Conservation (phyloP, 805 yeast species). For the Priceomyces haplophilus region DNA sequence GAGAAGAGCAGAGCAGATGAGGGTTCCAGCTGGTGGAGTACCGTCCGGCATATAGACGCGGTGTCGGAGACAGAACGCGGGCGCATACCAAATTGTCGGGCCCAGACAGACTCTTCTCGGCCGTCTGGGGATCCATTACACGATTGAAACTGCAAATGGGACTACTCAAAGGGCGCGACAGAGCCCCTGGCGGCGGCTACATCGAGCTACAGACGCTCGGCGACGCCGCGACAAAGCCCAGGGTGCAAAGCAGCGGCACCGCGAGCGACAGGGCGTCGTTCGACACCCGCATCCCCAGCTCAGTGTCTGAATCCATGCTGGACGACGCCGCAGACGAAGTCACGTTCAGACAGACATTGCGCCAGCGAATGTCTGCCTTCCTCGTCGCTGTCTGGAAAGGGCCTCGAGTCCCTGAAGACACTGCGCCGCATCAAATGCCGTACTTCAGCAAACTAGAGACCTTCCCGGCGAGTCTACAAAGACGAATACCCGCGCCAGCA, state of each 20-base stretch:
- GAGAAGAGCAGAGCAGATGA: too few relatives aligned
- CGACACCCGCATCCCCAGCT: background rate
- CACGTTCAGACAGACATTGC: background rate
- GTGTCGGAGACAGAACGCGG: too few relatives aligned
- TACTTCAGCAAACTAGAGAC: slow-evolving; percentile 27
- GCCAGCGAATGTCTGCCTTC: slow-evolving; percentile 10
- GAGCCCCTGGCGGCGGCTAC: background rate
- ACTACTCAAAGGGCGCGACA: too few relatives aligned
- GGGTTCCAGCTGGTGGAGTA: too few relatives aligned
- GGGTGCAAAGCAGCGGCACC: background rate
- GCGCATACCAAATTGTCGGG: too few relatives aligned
- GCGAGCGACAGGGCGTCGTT: background rate
- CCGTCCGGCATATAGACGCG: too few relatives aligned
- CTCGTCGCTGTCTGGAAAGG: slow-evolving; percentile 52
- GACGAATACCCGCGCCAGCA: slow-evolving; percentile 21
- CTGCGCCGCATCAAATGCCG: slow-evolving; percentile 40
- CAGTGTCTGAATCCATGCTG: background rate
- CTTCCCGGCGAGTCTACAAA: slow-evolving; percentile 39
- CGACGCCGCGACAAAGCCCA: background rate
- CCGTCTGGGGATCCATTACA: too few relatives aligned
- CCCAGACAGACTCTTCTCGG: too few relatives aligned
- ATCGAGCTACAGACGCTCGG: background rate
- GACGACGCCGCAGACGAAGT: background rate
- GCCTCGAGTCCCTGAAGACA: slow-evolving; percentile 47
- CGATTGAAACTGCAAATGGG: too few relatives aligned